phyloP scores from a whole-genome alignment of 2,329 filamentous ascomycete species.

The Colletotrichum sp. region DNA sequence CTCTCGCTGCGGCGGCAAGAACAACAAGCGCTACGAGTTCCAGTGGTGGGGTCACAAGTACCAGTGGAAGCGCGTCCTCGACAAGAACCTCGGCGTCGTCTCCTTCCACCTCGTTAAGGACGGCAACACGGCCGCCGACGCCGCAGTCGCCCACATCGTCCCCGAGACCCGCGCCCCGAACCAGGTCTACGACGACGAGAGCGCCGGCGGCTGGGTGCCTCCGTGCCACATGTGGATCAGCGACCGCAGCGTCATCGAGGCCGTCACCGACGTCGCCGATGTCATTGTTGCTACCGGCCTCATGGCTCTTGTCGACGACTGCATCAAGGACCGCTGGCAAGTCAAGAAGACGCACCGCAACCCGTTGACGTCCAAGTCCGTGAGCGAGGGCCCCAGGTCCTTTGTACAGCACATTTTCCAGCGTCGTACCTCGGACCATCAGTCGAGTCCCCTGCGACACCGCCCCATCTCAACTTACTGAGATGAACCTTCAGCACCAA shows the following conservation, averaged over 20 bases:
- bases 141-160: conserved; percentile 80
- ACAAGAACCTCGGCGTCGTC: conserved; percentile 70
- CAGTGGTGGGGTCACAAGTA: conserved; percentile 93
- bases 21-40: conserved; percentile 83
- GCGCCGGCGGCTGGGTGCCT: conserved; percentile 86
- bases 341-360: conserved; percentile 47
- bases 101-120: conserved; percentile 82
- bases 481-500: background rate
- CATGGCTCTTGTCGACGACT: conserved; percentile 87
- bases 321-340: conserved; percentile 81
- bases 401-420: conserved; percentile 46
- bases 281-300: conserved; percentile 91
- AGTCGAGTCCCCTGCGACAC: conserved; percentile 40
- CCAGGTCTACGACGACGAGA: conserved; percentile 74
- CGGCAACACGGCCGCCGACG: conserved; percentile 50
- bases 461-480: conserved; percentile 41
- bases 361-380: conserved; percentile 33
- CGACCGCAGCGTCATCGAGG: conserved; percentile 71
- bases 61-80: conserved; percentile 77
- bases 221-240: conserved; percentile 92
- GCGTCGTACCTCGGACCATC: conserved; percentile 44
- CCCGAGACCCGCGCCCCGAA: conserved; percentile 76
- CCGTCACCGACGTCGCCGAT: conserved; percentile 82
- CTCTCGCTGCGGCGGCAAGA: conserved; percentile 68
- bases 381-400: conserved; percentile 34